Evolutionary conservation across 2,329 filamentous ascomycete species (phyloP).

Genomic region (Mycogone perniciosa): DNA sequence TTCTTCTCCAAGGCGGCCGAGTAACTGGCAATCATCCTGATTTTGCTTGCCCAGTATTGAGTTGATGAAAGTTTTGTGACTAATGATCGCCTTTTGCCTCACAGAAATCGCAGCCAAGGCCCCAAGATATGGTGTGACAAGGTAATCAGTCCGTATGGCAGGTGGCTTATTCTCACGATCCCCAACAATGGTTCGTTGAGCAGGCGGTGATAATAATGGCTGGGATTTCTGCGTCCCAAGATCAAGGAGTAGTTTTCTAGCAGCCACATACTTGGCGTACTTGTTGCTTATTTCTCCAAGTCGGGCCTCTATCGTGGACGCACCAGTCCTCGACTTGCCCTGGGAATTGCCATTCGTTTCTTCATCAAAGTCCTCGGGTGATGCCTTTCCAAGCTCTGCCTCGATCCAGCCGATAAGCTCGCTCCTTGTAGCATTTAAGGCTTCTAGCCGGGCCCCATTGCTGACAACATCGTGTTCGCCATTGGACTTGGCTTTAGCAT

Average conservation of each 20-base stretch:
- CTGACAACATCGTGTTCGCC: conserved; percentile 31
- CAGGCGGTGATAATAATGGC: conserved; percentile 20
- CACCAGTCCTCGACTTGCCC: neutral
- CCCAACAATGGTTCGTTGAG: conserved; percentile 12
- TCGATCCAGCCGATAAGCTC: conserved; percentile 62
- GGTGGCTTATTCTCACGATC: conserved; percentile 13
- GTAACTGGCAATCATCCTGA: conserved; percentile 42
- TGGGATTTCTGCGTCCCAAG: conserved; percentile 30
- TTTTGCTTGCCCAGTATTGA: conserved; percentile 43
- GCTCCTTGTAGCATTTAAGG: conserved; percentile 49
- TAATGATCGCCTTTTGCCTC: conserved; percentile 50
- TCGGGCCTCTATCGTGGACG: conserved; percentile 18
- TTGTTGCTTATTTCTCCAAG: conserved; percentile 46
- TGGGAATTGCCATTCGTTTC: neutral
- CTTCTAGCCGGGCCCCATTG: conserved; percentile 40
- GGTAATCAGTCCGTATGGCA: conserved; percentile 28
- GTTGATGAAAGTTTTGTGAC: conserved; percentile 53
- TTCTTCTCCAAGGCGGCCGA: conserved; percentile 53
- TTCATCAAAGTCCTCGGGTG: conserved; percentile 27
- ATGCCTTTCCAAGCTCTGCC: conserved; percentile 50
- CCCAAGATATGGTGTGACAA: conserved; percentile 52
- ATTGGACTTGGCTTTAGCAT: conserved; percentile 35
- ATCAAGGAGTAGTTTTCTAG: conserved; percentile 42
- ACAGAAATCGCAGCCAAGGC: conserved; percentile 46
- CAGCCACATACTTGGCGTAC: conserved; percentile 47